phyloP scores from a whole-genome alignment of 192 early-diverging fungal species.

The Pecoramyces ruminantium region DNA sequence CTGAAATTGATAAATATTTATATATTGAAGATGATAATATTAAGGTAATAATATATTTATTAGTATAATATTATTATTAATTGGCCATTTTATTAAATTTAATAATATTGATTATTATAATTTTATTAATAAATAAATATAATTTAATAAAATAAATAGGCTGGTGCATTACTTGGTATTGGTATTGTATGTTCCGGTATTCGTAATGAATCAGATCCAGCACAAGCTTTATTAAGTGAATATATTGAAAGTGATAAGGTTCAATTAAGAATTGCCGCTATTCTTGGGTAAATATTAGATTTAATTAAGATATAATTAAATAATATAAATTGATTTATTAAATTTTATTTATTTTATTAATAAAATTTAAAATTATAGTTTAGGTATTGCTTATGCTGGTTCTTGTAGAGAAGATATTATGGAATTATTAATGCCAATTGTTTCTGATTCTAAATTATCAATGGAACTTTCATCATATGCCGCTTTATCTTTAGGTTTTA shows the following conservation, averaged over 20 bases:
- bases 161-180: constrained; percentile 85
- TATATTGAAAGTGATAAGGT: constrained; percentile 44
- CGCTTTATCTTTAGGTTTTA: constrained; percentile 72
- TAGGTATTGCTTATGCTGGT: constrained; percentile 90
- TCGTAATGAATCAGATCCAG: constrained; percentile 79
- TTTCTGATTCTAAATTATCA: constrained; percentile 57
- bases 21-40: constrained; percentile 76
- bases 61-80: no score
- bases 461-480: constrained; percentile 86
- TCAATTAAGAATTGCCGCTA: constrained; percentile 56
- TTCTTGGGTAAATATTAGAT: constrained; percentile 41
- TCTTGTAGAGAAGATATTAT: constrained; percentile 68
- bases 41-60: no score
- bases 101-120: no score
- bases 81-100: no score
- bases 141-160: constrained; percentile 15
- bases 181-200: constrained; percentile 83
- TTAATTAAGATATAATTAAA: no score
- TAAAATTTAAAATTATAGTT: constrained; percentile 15
- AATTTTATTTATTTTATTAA: background rate
- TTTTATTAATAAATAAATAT: no score
- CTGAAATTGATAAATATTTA: constrained; percentile 87
- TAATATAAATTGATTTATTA: background rate
- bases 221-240: constrained; percentile 73
- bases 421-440: constrained; percentile 62